Conservation (phyloP, 768 basidiomycete genomes). For the Leucocoprinus sp. region DNA sequence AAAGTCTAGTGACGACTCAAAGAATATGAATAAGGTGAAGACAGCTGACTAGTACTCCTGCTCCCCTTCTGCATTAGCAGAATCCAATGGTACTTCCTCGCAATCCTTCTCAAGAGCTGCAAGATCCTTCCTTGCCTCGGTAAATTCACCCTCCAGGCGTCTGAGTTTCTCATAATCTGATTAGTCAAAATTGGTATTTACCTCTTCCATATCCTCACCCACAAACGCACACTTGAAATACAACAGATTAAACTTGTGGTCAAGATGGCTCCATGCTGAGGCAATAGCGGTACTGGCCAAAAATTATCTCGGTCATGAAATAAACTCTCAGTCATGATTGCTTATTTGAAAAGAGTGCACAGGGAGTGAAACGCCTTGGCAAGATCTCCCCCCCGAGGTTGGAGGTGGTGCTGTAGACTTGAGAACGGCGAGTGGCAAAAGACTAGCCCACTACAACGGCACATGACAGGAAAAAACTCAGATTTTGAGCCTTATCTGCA, state of each 20-base stretch:
- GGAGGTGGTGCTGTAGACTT: too few relatives aligned
- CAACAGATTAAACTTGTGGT: slow-evolving; percentile 97
- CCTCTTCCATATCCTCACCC: slow-evolving; percentile 98
- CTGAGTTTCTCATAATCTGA: not conserved
- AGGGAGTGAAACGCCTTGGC: slow-evolving; percentile 89
- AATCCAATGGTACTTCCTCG: slow-evolving; percentile 66
- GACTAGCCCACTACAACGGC: too few relatives aligned
- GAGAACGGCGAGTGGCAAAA: too few relatives aligned
- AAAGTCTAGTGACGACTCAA: too few relatives aligned
- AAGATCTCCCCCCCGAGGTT: slow-evolving; percentile 92
- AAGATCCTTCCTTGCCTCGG: slow-evolving; percentile 96
- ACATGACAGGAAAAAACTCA: too few relatives aligned
- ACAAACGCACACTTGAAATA: slow-evolving; percentile 95
- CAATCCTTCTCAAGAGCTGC: slow-evolving; percentile 99
- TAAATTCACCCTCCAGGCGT: slow-evolving; percentile 76
- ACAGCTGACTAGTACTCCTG: slow-evolving; percentile 38
- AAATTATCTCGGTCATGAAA: not conserved
- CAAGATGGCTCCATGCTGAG: slow-evolving; percentile 84
- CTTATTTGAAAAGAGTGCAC: slow-evolving; percentile 85
- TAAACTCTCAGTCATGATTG: not conserved
- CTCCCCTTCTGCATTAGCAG: slow-evolving; percentile 42
- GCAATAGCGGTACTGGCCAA: slow-evolving; percentile 68
- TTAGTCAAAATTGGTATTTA: slow-evolving; percentile 7
- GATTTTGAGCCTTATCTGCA: too few relatives aligned
- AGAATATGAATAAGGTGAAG: not conserved